Base-by-base conservation (phyloP, 2,329 filamentous ascomycete genomes). In the Aspergillus luchuensis region DNA sequence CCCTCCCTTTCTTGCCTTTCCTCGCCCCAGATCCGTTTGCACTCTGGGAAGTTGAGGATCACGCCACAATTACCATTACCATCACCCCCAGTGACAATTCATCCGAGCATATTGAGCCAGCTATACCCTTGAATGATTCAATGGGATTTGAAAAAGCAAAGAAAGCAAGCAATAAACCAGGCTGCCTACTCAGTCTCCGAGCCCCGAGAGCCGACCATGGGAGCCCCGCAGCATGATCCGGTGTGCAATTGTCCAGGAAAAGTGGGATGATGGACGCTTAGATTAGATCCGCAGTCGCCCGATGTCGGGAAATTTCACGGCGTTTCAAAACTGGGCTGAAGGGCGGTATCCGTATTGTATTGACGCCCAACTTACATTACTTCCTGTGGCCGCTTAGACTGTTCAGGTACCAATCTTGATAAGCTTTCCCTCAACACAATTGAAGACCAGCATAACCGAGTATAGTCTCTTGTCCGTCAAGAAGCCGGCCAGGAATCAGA, bases 221-320 rank as follows among this genome's bases (percentile, higher is more conserved):
- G 45, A 21, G 58, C 58, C 58, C 58, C 58, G 53, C 56, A 56
- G 51, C 19, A 33, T 23, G 19, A 21, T 38, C 45, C 56, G 47
- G 51, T 39, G 56, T 30, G 59, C 36, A 52, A 56, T 56, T 43
- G 60, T 45, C 41, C 41, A 54, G 54, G 45, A 61, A 36, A 63
- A 58, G 47, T 57, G 56, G 56, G 51, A 41, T 43, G 53, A 56
- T 56, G 53, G 52, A 62, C 57, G 52, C 57, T 61, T 56, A 61
- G 64, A 67, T 64, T 65, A 67, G 64, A 69, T 68, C 67, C 62
- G 60, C 62, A 58, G 50, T 63, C 33, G 60, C 62, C 67, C 66
- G 66, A 69, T 67, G 63, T 67, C 66, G 65, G 66, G 48, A 66
- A 58, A 49, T 43, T 56, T 15, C 33, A 36, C 33, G 10, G 10